Evolutionary conservation across 345 rosid species (phyloP).

Genomic region (Melaleuca alternifolia): DNA sequence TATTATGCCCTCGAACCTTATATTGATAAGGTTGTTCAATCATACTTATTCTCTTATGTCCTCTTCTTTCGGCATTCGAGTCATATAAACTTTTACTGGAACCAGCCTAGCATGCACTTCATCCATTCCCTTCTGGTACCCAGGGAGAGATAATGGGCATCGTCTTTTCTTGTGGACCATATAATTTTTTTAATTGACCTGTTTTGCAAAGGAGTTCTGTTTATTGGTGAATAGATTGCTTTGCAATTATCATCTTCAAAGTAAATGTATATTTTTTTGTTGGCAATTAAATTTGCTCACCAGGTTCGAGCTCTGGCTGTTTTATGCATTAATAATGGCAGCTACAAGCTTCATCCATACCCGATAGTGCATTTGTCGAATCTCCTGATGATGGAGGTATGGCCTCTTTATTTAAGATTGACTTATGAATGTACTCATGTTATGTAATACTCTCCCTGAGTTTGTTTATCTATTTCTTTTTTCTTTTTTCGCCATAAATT

Average conservation of each 20-base stretch:
- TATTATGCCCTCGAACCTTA: conserved; percentile 59
- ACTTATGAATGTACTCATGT: background rate
- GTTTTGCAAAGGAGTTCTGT: background rate
- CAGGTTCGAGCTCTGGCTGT: conserved; percentile 58
- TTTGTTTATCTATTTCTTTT: background rate
- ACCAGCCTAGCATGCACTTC: background rate
- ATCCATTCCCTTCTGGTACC: background rate
- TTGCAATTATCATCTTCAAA: background rate
- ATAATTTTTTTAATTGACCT: background rate
- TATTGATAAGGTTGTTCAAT: conserved; percentile 41
- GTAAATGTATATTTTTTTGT: background rate
- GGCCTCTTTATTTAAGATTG: background rate
- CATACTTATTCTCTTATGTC: background rate
- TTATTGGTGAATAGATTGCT: background rate
- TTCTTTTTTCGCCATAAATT: background rate
- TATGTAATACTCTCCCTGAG: background rate
- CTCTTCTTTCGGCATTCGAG: background rate
- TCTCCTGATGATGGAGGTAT: conserved; percentile 68
- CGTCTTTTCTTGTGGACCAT: background rate
- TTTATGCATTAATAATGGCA: conserved; percentile 51
- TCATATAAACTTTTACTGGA: background rate
- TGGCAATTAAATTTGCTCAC: background rate
- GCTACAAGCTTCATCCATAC: conserved; percentile 96
- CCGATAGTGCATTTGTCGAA: conserved; percentile 49
- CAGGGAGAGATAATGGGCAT: background rate